phyloP scores from a whole-genome alignment of 306 rosid species.

The Dryas octopetala region DNA sequence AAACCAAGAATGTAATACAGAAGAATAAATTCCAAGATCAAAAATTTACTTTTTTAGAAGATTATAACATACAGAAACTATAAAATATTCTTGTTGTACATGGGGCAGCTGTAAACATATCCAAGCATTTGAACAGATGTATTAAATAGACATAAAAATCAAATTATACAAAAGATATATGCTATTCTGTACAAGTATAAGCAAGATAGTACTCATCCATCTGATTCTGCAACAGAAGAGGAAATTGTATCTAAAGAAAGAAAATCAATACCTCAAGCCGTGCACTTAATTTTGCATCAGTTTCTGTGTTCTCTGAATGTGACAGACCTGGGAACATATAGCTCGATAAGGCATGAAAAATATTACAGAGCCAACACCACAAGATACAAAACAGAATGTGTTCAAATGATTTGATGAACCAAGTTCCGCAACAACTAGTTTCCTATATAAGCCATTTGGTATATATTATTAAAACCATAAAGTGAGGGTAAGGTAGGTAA shows the following conservation, averaged over 20 bases:
- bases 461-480: background rate
- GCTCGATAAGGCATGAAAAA: conserved; percentile 18
- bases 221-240: conserved; percentile 9
- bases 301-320: conserved; percentile 48
- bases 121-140: background rate
- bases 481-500: background rate
- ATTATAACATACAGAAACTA: conserved; percentile 5
- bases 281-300: conserved; percentile 59
- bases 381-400: conserved; percentile 12
- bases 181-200: background rate
- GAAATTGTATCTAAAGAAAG: conserved; percentile 20
- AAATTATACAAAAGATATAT: background rate
- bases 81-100: conserved; percentile 10
- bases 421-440: conserved; percentile 2
- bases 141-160: background rate
- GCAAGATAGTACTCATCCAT: conserved; percentile 5
- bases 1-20: background rate
- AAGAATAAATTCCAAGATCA: background rate
- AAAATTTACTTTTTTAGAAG: background rate
- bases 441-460: background rate
- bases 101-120: background rate
- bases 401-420: conserved; percentile 16
- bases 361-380: conserved; percentile 19
- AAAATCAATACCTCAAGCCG: conserved; percentile 62
- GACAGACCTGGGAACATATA: conserved; percentile 39